A percentile compares a stretch with the other conserved stretches of the same genome.
These are phyloP conservation scores for Blastobotrys malaysiensis DNA, from an alignment of 1,139 yeast species.

Conservation along the genomic window DNA sequence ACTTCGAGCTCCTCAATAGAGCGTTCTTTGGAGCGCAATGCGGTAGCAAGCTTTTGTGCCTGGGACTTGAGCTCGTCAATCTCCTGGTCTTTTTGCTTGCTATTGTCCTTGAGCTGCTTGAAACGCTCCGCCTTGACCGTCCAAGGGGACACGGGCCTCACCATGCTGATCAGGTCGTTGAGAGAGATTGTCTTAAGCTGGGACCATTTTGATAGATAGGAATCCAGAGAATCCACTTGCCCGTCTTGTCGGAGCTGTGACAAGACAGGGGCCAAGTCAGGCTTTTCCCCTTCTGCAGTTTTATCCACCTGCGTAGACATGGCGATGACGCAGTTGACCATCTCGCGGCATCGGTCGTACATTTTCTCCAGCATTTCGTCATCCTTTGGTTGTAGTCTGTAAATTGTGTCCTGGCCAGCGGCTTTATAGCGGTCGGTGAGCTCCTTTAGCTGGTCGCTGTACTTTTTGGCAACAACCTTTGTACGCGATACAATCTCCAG, in stretches of 20 bases:
- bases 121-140: slow-evolving; percentile 15
- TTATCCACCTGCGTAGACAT: slow-evolving; percentile 6
- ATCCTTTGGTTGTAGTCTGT: neutral
- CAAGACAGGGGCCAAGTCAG: neutral
- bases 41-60: slow-evolving; percentile 22
- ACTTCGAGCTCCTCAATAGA: slow-evolving; percentile 42
- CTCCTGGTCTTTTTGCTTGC: slow-evolving; percentile 20
- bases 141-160: slow-evolving; percentile 23
- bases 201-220: neutral
- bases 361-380: neutral
- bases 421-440: neutral
- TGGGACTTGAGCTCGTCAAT: slow-evolving; percentile 23
- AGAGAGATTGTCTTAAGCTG: slow-evolving; percentile 5
- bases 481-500: slow-evolving; percentile 7
- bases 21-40: slow-evolving; percentile 34
- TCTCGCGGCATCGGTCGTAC: neutral
- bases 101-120: slow-evolving; percentile 16
- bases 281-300: neutral
- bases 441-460: slow-evolving; percentile 3
- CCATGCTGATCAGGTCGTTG: neutral
- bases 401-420: neutral
- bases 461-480: slow-evolving; percentile 9
- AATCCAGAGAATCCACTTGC: neutral
- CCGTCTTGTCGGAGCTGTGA: neutral
- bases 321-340: slow-evolving; percentile 8